Conservation (phyloP, 305 asterid species). For the Striga hermonthica region DNA sequence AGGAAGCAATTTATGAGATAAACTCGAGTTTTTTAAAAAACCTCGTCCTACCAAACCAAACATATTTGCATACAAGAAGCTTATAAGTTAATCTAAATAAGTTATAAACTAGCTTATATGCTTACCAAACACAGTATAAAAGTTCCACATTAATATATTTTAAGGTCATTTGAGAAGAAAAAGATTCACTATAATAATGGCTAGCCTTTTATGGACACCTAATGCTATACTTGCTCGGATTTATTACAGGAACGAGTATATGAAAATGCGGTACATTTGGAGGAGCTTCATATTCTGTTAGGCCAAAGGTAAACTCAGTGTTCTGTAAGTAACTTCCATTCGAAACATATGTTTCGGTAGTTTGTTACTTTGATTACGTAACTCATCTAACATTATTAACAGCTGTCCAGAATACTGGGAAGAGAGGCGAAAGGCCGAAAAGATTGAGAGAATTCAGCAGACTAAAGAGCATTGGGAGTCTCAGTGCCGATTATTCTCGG, state of each 20-base stretch:
- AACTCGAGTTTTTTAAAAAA: too few relatives aligned
- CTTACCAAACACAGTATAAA: too few relatives aligned
- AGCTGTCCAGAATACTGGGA: slow-evolving; percentile 83
- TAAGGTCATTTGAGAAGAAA: too few relatives aligned
- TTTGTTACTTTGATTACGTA: slow-evolving; percentile 3
- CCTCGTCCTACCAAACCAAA: too few relatives aligned
- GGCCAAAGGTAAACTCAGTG: slow-evolving; percentile 49
- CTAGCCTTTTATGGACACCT: too few relatives aligned
- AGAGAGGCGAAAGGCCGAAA: slow-evolving; percentile 66
- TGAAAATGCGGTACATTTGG: slow-evolving; percentile 72
- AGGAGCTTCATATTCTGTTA: slow-evolving; percentile 79
- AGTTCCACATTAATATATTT: too few relatives aligned
- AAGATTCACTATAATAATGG: too few relatives aligned
- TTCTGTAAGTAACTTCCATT: background rate
- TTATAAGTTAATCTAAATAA: background rate
- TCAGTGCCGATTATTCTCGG: slow-evolving; percentile 71
- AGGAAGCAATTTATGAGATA: too few relatives aligned
- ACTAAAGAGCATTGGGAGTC: slow-evolving; percentile 91
- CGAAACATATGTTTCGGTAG: background rate
- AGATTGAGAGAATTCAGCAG: slow-evolving; percentile 66
- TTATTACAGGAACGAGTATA: slow-evolving; percentile 43
- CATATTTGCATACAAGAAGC: too few relatives aligned
- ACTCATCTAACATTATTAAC: slow-evolving; percentile 28
- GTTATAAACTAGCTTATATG: too few relatives aligned
- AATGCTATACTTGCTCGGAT: too few relatives aligned